Evolutionary conservation across 345 rosid genomes (phyloP), one percentile per base, ranked within the genome.

Genomic region (Brassica cretica): DNA sequence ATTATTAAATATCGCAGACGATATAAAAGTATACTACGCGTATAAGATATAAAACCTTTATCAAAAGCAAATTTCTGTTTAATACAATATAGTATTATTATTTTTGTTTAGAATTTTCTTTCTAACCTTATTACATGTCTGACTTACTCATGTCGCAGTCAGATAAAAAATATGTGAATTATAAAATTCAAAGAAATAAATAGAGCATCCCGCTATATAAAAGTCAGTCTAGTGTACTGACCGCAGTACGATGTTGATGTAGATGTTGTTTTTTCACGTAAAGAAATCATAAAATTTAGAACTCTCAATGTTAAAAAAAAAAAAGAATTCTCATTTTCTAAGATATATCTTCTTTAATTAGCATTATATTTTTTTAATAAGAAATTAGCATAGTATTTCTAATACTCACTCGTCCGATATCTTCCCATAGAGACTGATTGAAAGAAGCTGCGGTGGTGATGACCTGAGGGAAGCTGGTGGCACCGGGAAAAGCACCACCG

Each of bases 391-490:
- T 27, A 18, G 68, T 30, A 76, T 69, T 74, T 5, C 19, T 51
- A 51, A 16, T 59, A 4, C 81, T 79, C 30, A 91, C 99, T 89
- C 89, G 90, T 83, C 97, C 98, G 63, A 95, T 93, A 77, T 85
- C 87, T 72, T 91, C 86, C 99, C 99, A 95, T 2, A 91, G 80
- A 5, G 96, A 84, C 63, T 87, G 82, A 70, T 95, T 92, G 84
- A 95, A 93, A 32, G 99, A 89, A 69, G 99, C 97, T 5, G 98
- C 97, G 10, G 98, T 85, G 21, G 93, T 88, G 71, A 95, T 95
- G 80, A 93, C 98, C 62, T 91, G 97, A 71, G 99, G 99, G 83
- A 95, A 93, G 85, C 98, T 91, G 16, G 99, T 93, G 67, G 99
- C 99, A 0, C 83, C 88, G 0, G 88, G 91, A 69, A 91, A 87